Evolutionary conservation across 495 filamentous ascomycete species (phyloP).

Genomic region (Daldinia vernicosa): DNA sequence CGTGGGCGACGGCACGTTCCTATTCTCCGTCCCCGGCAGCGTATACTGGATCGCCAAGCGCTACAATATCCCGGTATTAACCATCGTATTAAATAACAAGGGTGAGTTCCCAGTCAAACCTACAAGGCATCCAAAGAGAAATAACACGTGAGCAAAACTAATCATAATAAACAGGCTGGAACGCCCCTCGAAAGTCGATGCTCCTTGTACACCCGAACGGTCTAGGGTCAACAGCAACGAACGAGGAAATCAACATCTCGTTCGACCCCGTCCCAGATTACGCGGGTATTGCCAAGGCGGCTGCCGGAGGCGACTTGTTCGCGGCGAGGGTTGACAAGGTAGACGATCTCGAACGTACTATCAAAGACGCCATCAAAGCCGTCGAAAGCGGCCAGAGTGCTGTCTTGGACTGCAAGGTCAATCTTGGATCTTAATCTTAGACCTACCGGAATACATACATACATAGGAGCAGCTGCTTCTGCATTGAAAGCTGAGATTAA

Average conservation of each 20-base stretch:
- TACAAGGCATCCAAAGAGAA: neutral
- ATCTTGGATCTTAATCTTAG: constrained; percentile 46
- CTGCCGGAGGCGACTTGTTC: constrained; percentile 78
- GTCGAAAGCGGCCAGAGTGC: constrained; percentile 74
- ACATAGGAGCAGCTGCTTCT: neutral
- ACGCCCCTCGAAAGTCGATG: constrained; percentile 79
- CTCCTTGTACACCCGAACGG: constrained; percentile 87
- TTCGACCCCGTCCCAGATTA: constrained; percentile 90
- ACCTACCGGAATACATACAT: neutral
- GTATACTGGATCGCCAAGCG: constrained; percentile 93
- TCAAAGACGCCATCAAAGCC: constrained; percentile 72
- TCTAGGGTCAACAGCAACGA: constrained; percentile 76
- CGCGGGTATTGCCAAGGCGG: constrained; percentile 89
- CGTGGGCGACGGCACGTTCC: constrained; percentile 90
- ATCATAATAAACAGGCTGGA: constrained; percentile 69
- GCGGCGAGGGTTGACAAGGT: constrained; percentile 68
- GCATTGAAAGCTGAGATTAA: neutral
- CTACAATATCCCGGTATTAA: constrained; percentile 88
- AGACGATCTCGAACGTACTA: constrained; percentile 65
- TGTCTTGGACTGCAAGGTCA: constrained; percentile 67
- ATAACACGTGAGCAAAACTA: neutral
- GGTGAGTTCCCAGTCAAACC: constrained; percentile 53
- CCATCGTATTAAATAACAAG: constrained; percentile 93
- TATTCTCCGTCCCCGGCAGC: constrained; percentile 87
- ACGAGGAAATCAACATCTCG: constrained; percentile 89